Conservation (phyloP, 148 eudicot genomes). For the Spergularia marina region DNA sequence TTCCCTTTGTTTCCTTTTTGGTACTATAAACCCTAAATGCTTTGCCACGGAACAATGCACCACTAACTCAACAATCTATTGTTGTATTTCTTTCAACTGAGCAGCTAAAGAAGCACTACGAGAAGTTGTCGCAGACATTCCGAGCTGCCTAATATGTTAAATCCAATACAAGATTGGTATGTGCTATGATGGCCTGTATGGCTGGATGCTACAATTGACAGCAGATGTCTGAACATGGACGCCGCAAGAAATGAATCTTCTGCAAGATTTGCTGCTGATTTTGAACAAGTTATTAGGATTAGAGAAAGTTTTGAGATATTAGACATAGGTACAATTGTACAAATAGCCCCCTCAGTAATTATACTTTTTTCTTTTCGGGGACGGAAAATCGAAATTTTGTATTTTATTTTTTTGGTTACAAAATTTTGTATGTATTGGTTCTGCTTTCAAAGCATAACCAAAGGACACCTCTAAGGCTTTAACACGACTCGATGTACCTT, state of each 20-base stretch:
- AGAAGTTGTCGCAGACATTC: slow-evolving; percentile 22
- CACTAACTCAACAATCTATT: background rate
- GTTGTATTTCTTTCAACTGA: background rate
- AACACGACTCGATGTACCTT: no score
- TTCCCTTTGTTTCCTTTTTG: background rate
- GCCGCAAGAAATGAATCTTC: background rate
- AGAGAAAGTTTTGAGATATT: background rate
- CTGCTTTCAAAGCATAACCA: no score
- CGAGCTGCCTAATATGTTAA: slow-evolving; percentile 12
- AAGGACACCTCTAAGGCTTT: no score
- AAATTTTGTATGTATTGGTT: background rate
- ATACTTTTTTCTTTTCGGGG: background rate
- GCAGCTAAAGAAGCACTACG: slow-evolving; percentile 30
- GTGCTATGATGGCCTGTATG: background rate
- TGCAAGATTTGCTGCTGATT: background rate
- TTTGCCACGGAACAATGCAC: background rate
- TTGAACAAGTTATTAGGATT: background rate
- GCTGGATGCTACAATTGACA: background rate
- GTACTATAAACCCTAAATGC: no score
- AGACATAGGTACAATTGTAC: slow-evolving; percentile 1
- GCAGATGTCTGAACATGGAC: background rate
- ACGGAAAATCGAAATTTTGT: background rate
- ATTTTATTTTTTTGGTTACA: background rate
- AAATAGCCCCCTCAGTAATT: background rate
- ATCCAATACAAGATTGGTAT: background rate